Evolutionary conservation across 1,139 yeast genomes (phyloP), one percentile per base, ranked within the genome.

Genomic region (Sugiyamaella xylanicola): DNA sequence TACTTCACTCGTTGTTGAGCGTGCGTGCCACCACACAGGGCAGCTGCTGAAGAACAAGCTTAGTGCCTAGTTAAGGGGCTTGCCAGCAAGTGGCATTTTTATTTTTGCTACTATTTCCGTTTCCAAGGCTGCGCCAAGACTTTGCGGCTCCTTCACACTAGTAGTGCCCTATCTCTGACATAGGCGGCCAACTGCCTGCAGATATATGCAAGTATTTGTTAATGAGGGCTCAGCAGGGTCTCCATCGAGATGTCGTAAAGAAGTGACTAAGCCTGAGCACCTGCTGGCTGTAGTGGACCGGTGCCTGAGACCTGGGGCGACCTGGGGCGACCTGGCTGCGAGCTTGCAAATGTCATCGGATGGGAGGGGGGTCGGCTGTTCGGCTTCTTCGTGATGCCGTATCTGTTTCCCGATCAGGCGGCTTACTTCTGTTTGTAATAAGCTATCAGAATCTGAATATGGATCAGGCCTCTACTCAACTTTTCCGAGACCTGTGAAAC

Each of bases 331-430:
- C n/a, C n/a, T n/a, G n/a, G n/a, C n/a, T n/a, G n/a, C n/a, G n/a
- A n/a, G n/a, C n/a, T n/a, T n/a, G n/a, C n/a, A n/a, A n/a, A n/a
- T n/a, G 29, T 25, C 29, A 25, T 25, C 29, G 29, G n/a, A n/a
- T n/a, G n/a, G n/a, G n/a, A n/a, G 29, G 29, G 29, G 29, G 29
- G 29, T 25, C 37, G 37, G 13, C 37, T 8, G 15, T 11, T n/a
- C 37, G 37, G 37, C 37, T 32, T 32, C 13, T 32, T 15, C 15
- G 37, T 32, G 37, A n/a, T n/a, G 37, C 37, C 37, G 37, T 32
- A 32, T 32, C 4, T 13, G 8, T 32, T 32, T 32, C 37, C 37
- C 37, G 37, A 32, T 32, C 15, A 32, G 37, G 37, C 37, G 37
- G 4, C 15, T 15, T 32, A 32, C 37, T 32, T 32, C 15, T n/a